Conservation (phyloP, 495 filamentous ascomycete genomes). For the Aspergillus hancockii region DNA sequence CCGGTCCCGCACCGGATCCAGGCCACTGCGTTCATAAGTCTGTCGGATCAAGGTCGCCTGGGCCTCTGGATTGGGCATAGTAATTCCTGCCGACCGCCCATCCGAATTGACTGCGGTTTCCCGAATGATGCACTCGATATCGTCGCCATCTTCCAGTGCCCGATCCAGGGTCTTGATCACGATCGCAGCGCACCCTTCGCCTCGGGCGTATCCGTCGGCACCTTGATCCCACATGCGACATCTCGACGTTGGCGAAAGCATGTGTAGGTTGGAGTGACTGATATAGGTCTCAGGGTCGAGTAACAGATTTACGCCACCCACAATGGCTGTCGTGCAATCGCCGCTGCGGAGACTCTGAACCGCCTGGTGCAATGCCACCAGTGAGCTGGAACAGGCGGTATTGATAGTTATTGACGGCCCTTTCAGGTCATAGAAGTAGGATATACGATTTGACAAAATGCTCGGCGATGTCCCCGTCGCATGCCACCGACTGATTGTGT, state of each 20-base stretch:
- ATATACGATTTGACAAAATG: slow-evolving; percentile 33
- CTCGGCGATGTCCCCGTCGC: slow-evolving; percentile 30
- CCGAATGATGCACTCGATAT: slow-evolving; percentile 33
- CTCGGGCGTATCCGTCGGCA: slow-evolving; percentile 46
- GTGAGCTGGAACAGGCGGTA: slow-evolving; percentile 45
- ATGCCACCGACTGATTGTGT: slow-evolving; percentile 39
- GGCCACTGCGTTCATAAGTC: slow-evolving; percentile 43
- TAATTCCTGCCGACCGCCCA: slow-evolving; percentile 48
- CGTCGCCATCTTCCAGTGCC: slow-evolving; percentile 31
- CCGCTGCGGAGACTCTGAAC: slow-evolving; percentile 34
- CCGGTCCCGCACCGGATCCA: slow-evolving; percentile 18
- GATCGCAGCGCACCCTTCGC: slow-evolving; percentile 37
- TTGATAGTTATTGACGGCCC: slow-evolving; percentile 38
- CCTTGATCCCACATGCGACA: slow-evolving; percentile 31
- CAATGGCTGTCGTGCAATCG: slow-evolving; percentile 31
- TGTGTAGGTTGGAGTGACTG: not conserved
- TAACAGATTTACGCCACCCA: slow-evolving; percentile 27
- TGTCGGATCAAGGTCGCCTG: slow-evolving; percentile 50
- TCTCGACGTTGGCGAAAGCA: slow-evolving; percentile 16
- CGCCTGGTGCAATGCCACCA: slow-evolving; percentile 47
- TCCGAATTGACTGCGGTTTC: slow-evolving; percentile 32
- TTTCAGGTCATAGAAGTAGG: slow-evolving; percentile 32
- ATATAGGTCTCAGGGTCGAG: slow-evolving; percentile 17
- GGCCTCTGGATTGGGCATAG: slow-evolving; percentile 51
- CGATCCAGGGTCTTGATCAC: slow-evolving; percentile 33